These are phyloP conservation scores for Phyllostachys edulis DNA, from an alignment of 176 grass and related monocot species.

Conservation along the genomic window DNA sequence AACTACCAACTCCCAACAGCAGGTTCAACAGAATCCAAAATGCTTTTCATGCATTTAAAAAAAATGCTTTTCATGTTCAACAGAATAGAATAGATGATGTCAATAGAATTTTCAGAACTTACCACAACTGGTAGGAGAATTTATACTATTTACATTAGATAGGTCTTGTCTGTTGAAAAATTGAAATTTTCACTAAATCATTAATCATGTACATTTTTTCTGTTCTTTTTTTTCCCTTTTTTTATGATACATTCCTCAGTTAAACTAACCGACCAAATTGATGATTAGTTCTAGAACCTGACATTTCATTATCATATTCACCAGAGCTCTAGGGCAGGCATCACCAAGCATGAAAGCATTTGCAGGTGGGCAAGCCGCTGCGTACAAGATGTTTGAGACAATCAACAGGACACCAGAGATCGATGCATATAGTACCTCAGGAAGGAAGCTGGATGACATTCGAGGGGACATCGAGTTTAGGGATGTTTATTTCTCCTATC, in stretches of 20 bases:
- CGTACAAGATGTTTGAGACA: slow-evolving; percentile 91
- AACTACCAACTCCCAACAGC: slow-evolving; percentile 36
- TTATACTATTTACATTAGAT: neutral
- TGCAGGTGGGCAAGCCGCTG: slow-evolving; percentile 79
- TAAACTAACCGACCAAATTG: neutral
- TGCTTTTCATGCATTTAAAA: neutral
- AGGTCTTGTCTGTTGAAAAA: neutral
- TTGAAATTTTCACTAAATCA: neutral
- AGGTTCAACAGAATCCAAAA: slow-evolving; percentile 26
- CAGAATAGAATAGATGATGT: slow-evolving; percentile 20
- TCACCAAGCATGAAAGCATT: slow-evolving; percentile 89
- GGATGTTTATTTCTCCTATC: slow-evolving; percentile 81
- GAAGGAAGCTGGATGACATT: slow-evolving; percentile 71
- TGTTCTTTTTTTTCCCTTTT: neutral
- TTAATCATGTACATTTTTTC: neutral
- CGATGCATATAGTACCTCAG: slow-evolving; percentile 53
- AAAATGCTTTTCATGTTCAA: slow-evolving; percentile 5
- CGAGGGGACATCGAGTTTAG: slow-evolving; percentile 77
- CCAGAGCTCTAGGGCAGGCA: slow-evolving; percentile 79
- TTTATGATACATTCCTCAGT: neutral
- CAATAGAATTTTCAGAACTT: neutral
- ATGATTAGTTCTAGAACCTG: neutral
- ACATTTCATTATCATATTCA: slow-evolving; percentile 26
- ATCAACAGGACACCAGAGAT: slow-evolving; percentile 88
- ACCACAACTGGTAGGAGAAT: neutral